Percentiles rank a stretch among this genome's conserved stretches.
phyloP scores from a whole-genome alignment of 1,284 basidiomycete genomes.

The Cerioporus squamosus region DNA sequence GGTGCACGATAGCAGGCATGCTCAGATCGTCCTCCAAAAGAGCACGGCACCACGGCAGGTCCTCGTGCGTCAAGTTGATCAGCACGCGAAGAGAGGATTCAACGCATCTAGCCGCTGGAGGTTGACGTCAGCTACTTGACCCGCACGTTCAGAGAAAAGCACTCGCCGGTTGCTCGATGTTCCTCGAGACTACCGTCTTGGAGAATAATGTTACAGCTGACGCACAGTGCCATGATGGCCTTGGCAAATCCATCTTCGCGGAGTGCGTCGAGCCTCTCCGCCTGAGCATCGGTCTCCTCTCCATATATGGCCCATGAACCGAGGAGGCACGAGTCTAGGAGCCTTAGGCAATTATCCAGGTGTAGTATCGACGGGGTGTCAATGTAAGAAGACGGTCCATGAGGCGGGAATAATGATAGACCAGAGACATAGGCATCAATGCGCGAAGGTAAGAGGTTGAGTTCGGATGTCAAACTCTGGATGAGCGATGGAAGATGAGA shows the following conservation, averaged over 20 bases:
- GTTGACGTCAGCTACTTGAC: background rate
- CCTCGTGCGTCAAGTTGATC: constrained; percentile 69
- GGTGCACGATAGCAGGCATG: constrained; percentile 50
- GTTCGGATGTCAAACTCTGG: constrained; percentile 41
- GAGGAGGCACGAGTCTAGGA: constrained; percentile 67
- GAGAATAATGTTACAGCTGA: constrained; percentile 40
- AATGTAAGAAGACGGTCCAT: constrained; percentile 22
- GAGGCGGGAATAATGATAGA: constrained; percentile 41
- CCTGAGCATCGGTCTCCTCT: constrained; percentile 20
- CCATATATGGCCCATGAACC: constrained; percentile 49
- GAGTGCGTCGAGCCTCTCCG: constrained; percentile 20
- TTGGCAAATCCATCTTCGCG: constrained; percentile 37
- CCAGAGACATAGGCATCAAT: constrained; percentile 47
- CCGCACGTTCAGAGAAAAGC: background rate
- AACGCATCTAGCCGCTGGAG: constrained; percentile 50
- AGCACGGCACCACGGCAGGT: constrained; percentile 54
- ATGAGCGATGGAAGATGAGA: constrained; percentile 38
- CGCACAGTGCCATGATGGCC: constrained; percentile 51
- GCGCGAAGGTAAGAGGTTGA: constrained; percentile 43
- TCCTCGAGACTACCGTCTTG: constrained; percentile 28
- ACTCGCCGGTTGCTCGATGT: constrained; percentile 22
- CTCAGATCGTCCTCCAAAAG: constrained; percentile 48
- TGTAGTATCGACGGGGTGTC: constrained; percentile 47
- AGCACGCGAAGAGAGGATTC: constrained; percentile 65
- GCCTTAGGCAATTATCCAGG: constrained; percentile 57